Evolutionary conservation across 129 eudicot genomes (phyloP).

Genomic region (Tagetes patula): DNA sequence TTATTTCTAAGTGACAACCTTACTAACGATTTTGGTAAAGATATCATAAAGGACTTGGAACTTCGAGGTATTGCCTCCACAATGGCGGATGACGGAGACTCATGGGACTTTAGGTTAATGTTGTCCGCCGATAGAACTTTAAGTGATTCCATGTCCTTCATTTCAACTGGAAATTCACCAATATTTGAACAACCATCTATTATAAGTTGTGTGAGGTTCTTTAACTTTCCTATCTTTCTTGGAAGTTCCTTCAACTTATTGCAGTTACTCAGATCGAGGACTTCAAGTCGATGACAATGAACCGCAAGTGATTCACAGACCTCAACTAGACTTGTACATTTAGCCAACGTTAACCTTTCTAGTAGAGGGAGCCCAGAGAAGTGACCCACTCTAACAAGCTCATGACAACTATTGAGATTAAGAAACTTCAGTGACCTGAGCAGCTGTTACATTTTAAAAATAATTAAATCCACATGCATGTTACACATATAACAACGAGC

Average conservation of each 20-base stretch:
- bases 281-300: not conserved
- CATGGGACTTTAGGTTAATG: not conserved
- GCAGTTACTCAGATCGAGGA: constrained; percentile 27
- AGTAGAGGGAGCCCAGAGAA: constrained; percentile 27
- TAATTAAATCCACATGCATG: not conserved
- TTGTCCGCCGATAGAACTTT: not conserved
- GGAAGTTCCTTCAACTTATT: constrained; percentile 21
- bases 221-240: constrained; percentile 14
- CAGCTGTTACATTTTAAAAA: constrained; percentile 7
- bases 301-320: constrained; percentile 17
- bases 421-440: constrained; percentile 33
- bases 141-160: constrained; percentile 8
- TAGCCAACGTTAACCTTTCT: constrained; percentile 16
- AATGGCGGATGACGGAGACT: not conserved
- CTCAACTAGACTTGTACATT: constrained; percentile 19
- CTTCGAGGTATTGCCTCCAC: not conserved
- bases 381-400: constrained; percentile 24
- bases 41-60: not conserved
- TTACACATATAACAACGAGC: constrained; percentile 4
- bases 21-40: constrained; percentile 19
- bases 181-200: constrained; percentile 28
- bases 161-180: not conserved
- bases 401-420: constrained; percentile 17
- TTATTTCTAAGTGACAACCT: constrained; percentile 10
- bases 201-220: constrained; percentile 10